These are phyloP conservation scores for Lentinula raphanica DNA, from an alignment of 768 basidiomycete species.

Conservation along the genomic window DNA sequence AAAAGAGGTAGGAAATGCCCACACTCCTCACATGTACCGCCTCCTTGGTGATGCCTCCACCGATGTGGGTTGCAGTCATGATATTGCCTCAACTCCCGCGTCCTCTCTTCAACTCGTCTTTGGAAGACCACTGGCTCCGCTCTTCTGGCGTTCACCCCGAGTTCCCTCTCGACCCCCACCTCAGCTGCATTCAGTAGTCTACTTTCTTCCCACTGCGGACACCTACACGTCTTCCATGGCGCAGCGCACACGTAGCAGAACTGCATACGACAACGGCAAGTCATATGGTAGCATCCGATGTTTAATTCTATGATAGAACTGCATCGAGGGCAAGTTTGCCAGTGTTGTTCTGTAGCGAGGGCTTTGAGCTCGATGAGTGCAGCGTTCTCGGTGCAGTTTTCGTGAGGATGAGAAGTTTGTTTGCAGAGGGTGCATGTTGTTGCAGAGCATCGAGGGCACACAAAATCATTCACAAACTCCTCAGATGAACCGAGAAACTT, in stretches of 20 bases:
- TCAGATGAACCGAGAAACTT: slow-evolving; percentile 43
- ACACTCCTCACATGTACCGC: slow-evolving; percentile 44
- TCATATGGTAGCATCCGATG: slow-evolving; percentile 62
- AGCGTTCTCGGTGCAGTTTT: slow-evolving; percentile 37
- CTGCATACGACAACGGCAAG: slow-evolving; percentile 49
- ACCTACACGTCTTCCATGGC: slow-evolving; percentile 57
- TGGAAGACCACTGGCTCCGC: slow-evolving; percentile 24
- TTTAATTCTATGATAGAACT: slow-evolving; percentile 49
- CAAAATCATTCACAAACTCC: slow-evolving; percentile 13
- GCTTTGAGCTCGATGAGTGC: slow-evolving; percentile 36
- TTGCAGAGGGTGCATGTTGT: slow-evolving; percentile 47
- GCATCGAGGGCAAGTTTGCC: slow-evolving; percentile 65
- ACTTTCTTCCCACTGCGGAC: slow-evolving; percentile 61
- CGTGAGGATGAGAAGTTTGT: slow-evolving; percentile 33
- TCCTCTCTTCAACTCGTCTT: slow-evolving; percentile 27
- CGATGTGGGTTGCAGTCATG: slow-evolving; percentile 47
- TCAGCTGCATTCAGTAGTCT: slow-evolving; percentile 38
- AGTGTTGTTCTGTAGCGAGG: slow-evolving; percentile 40
- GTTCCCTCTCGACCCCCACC: slow-evolving; percentile 37
- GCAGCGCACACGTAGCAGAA: slow-evolving; percentile 66
- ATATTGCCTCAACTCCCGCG: slow-evolving; percentile 36
- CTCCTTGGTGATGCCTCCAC: slow-evolving; percentile 42
- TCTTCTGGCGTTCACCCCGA: slow-evolving; percentile 22
- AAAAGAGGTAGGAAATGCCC: slow-evolving; percentile 32
- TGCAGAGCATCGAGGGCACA: slow-evolving; percentile 39